Evolutionary conservation across 768 basidiomycete species (phyloP).

Genomic region (Hygrophorus russula): DNA sequence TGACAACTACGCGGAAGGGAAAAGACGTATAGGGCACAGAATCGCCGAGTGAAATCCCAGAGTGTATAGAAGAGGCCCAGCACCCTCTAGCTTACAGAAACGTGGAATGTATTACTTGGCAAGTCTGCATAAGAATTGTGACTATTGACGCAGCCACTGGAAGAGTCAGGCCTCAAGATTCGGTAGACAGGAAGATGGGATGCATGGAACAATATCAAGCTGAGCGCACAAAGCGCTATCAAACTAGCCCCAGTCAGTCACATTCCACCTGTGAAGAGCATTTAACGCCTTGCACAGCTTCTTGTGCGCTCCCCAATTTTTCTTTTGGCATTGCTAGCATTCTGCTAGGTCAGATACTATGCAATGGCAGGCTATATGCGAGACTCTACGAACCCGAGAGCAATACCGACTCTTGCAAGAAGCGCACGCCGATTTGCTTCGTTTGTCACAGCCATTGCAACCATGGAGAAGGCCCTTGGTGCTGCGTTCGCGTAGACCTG

Average conservation of each 20-base stretch:
- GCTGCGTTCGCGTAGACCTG: slow-evolving; percentile 10
- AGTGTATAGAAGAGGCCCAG: not conserved
- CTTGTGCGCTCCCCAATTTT: slow-evolving; percentile 13
- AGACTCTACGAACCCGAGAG: slow-evolving; percentile 6
- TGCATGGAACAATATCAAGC: not conserved
- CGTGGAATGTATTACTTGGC: too few species aligned
- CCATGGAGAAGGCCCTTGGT: slow-evolving; percentile 7
- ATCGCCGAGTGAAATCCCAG: not conserved
- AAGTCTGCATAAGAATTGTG: too few species aligned
- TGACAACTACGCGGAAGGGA: slow-evolving; percentile 79
- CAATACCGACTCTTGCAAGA: slow-evolving; percentile 12
- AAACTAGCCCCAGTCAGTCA: slow-evolving; percentile 11
- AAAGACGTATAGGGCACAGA: slow-evolving; percentile 45
- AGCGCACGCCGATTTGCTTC: slow-evolving; percentile 4
- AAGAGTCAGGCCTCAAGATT: too few species aligned
- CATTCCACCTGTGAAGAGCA: slow-evolving; percentile 12
- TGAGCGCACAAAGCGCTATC: too few species aligned
- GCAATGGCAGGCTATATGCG: too few species aligned
- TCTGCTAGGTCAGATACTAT: not conserved
- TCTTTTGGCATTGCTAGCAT: slow-evolving; percentile 11
- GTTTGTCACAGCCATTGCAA: slow-evolving; percentile 13
- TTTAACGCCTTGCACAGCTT: slow-evolving; percentile 8
- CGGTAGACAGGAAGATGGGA: not conserved
- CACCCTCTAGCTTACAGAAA: not conserved
- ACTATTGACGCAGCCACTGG: too few species aligned